Base-by-base conservation (phyloP, 257 asterid genomes). In the Knoxia roxburghii region DNA sequence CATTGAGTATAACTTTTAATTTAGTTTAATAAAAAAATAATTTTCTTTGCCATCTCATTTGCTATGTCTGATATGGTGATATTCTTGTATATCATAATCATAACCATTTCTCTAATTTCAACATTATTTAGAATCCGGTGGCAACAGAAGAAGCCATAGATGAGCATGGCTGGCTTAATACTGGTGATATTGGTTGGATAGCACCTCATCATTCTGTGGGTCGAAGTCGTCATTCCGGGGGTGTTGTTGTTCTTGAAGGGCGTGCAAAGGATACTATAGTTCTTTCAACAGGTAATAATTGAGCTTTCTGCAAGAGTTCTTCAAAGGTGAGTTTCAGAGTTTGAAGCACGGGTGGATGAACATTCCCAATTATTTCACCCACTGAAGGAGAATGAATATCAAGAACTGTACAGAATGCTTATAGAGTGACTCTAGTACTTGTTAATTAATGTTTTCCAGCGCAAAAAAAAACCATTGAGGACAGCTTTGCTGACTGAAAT, bases 181-280 rank as follows among this genome's bases (percentile, higher is more conserved):
- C 97, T 5, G 97, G 97, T 60, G 99, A 93, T 84, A 75, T 93
- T 69, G 99, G 99, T 48, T 88, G 96, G 97, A 88, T 93, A 74
- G 86, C 76, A 43, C 90, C 99, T 56, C 73, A 74, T 72, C 96
- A 86, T 78, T 86, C 96, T 54, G 60, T 79, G 49, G 99, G 99
- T 53, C 82, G 97, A 64, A 80, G 89, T 69, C 95, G 95, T 52
- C 84, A 72, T 68, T 84, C 91, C 70, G 90, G 90, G 50, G 97
- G 95, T 23, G 81, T 85, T 37, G 72, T 93, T 78, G 92, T 90
- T 73, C 96, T 93, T 39, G 96, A 90, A 83, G 98, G 98, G 32
- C 97, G 98, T 37, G 91, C 96, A 24, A 93, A 93, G 77, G 97
- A 93, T 77, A 93, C 97, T 32, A 93, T 90, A 61, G 97, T 93